A percentile compares a stretch with the other conserved stretches of the same genome.
Conservation (phyloP, 768 basidiomycete genomes). For the Lyophyllum atratum region DNA sequence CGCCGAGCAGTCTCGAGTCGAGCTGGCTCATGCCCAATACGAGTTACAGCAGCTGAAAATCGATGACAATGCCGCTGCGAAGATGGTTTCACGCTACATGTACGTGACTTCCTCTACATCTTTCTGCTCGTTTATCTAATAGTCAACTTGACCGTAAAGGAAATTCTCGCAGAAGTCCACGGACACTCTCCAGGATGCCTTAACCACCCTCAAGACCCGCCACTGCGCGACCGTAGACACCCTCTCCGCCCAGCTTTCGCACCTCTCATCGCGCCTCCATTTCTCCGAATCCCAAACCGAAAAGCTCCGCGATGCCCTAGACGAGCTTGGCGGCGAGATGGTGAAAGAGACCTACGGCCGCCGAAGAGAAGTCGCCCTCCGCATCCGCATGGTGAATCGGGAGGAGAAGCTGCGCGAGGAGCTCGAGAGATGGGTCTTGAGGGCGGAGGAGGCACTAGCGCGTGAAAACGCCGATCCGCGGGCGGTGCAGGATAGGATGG, state of each 20-base stretch:
- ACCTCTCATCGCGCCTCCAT: conserved; percentile 43
- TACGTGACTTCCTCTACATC: conserved; percentile 34
- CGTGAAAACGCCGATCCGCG: conserved; percentile 22
- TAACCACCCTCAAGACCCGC: conserved; percentile 58
- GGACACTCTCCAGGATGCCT: conserved; percentile 60
- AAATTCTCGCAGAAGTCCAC: conserved; percentile 82
- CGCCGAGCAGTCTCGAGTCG: conserved; percentile 41
- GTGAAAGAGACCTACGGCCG: conserved; percentile 73
- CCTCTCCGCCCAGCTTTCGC: conserved; percentile 49
- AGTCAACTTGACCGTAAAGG: conserved; percentile 39
- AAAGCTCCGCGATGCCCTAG: conserved; percentile 60
- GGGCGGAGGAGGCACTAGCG: conserved; percentile 43
- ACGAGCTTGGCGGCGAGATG: conserved; percentile 71
- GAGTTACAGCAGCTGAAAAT: conserved; percentile 57
- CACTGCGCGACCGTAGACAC: conserved; percentile 64
- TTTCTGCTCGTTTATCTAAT: background rate
- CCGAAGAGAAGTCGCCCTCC: conserved; percentile 65
- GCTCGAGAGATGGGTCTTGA: conserved; percentile 57
- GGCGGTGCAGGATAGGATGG: conserved; percentile 15
- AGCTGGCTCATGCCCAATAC: conserved; percentile 45
- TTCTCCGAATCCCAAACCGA: conserved; percentile 44
- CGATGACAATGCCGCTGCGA: conserved; percentile 76
- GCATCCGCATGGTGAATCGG: conserved; percentile 62
- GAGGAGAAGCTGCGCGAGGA: conserved; percentile 62
- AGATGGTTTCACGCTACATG: conserved; percentile 88